Evolutionary conservation across 2,329 filamentous ascomycete genomes (phyloP).

Genomic region (Botrytis paeoniae): DNA sequence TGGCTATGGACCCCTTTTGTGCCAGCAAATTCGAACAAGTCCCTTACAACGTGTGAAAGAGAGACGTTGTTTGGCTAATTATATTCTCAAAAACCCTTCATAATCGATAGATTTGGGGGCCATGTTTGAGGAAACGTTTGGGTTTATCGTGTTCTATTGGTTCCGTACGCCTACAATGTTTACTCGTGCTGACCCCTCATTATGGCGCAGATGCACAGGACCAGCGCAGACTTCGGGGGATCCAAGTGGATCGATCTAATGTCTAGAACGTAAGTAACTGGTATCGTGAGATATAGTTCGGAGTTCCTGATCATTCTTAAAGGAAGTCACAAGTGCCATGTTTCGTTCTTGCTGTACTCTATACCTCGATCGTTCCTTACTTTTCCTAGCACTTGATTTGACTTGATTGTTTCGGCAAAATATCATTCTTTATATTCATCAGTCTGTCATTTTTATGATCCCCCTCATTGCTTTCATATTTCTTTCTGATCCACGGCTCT

Average conservation of each 20-base stretch:
- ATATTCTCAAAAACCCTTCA: not conserved
- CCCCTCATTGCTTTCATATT: not conserved
- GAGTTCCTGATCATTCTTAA: not conserved
- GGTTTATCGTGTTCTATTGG: not conserved
- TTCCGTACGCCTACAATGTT: not conserved
- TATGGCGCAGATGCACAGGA: not conserved
- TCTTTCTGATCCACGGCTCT: not conserved
- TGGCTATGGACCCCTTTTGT: not conserved
- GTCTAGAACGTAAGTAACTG: not conserved
- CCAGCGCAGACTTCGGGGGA: not conserved
- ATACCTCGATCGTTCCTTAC: not conserved
- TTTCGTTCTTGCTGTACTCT: not conserved
- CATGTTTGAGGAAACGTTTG: not conserved
- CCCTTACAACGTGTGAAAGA: not conserved
- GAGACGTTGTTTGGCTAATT: not conserved
- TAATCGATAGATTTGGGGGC: not conserved
- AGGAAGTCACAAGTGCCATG: constrained; percentile 1
- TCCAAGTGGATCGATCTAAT: not conserved
- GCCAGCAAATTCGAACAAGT: not conserved
- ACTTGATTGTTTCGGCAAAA: not conserved
- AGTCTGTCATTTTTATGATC: not conserved
- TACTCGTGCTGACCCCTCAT: not conserved
- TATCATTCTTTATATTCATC: not conserved
- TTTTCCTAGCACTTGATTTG: not conserved
- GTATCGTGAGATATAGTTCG: not conserved